A percentile compares a stretch with the other conserved stretches of the same genome.
phyloP scores from a whole-genome alignment of 2,329 filamentous ascomycete genomes.

The Ceratocystis cacaofunesta region DNA sequence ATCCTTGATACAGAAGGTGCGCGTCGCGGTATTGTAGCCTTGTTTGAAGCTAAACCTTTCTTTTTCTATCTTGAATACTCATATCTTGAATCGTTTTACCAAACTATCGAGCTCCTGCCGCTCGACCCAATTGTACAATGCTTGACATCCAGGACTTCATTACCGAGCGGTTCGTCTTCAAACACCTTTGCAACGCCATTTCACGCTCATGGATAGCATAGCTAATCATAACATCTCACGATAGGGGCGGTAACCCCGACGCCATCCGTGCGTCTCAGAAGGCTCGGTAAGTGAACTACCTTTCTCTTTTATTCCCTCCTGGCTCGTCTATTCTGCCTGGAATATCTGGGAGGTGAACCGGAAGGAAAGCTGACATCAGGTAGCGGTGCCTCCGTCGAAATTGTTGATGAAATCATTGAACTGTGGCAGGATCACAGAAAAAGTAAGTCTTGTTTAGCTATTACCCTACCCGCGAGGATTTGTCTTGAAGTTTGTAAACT shows the following conservation, averaged over 20 bases:
- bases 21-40: background rate
- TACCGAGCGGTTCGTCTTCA: slow-evolving; percentile 38
- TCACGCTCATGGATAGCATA: background rate
- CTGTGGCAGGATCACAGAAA: slow-evolving; percentile 74
- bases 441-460: slow-evolving; percentile 33
- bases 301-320: background rate
- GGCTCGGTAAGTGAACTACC: slow-evolving; percentile 41
- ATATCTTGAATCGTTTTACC: background rate
- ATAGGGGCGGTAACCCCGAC: slow-evolving; percentile 70
- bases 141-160: slow-evolving; percentile 69
- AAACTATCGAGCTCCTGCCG: background rate
- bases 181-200: background rate
- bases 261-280: slow-evolving; percentile 85
- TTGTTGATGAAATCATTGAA: slow-evolving; percentile 80
- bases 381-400: slow-evolving; percentile 50
- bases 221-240: background rate
- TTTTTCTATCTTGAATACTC: background rate
- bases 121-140: slow-evolving; percentile 32
- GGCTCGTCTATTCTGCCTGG: too few species aligned
- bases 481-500: background rate
- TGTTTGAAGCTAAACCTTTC: background rate
- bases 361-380: slow-evolving; percentile 1
- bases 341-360: background rate
- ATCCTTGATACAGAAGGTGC: background rate
- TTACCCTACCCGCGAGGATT: background rate